A percentile compares a stretch with the other conserved stretches of the same genome.
Conservation (phyloP, 345 rosid genomes). For the Diplotaxis tenuifolia region DNA sequence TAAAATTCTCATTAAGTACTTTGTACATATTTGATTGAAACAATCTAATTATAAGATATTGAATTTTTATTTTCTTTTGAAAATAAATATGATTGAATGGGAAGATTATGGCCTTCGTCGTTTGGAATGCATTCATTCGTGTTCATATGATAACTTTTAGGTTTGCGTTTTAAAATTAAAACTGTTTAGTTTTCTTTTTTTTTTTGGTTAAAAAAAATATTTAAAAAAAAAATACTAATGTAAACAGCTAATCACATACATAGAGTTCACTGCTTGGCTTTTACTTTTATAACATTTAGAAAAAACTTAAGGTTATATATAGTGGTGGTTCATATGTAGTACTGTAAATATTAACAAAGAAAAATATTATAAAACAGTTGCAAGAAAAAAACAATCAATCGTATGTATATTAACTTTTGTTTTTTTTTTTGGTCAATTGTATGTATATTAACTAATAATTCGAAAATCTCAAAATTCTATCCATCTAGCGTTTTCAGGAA, state of each 20-base stretch:
- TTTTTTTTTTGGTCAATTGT: too few species aligned
- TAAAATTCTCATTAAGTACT: conserved; percentile 4
- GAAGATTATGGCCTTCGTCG: background rate
- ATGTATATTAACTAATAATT: background rate
- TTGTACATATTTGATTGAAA: background rate
- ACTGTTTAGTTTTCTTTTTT: background rate
- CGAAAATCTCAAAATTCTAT: background rate
- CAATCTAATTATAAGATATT: background rate
- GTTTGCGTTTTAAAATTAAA: background rate
- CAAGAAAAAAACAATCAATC: too few species aligned
- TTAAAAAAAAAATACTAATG: too few species aligned
- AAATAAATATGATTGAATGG: background rate
- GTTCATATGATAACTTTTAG: background rate
- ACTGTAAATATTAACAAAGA: too few species aligned
- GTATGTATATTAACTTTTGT: background rate
- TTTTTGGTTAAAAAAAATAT: too few species aligned
- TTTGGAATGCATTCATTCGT: background rate
- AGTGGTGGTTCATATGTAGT: too few species aligned
- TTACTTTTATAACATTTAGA: background rate
- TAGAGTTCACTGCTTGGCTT: background rate
- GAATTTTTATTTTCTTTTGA: background rate
- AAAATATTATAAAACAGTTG: too few species aligned
- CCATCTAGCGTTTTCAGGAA: conserved; percentile 34
- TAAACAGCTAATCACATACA: too few species aligned
- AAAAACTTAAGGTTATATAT: background rate